Base-by-base conservation (phyloP, 805 yeast genomes). In the Myxozyma sirexii region DNA sequence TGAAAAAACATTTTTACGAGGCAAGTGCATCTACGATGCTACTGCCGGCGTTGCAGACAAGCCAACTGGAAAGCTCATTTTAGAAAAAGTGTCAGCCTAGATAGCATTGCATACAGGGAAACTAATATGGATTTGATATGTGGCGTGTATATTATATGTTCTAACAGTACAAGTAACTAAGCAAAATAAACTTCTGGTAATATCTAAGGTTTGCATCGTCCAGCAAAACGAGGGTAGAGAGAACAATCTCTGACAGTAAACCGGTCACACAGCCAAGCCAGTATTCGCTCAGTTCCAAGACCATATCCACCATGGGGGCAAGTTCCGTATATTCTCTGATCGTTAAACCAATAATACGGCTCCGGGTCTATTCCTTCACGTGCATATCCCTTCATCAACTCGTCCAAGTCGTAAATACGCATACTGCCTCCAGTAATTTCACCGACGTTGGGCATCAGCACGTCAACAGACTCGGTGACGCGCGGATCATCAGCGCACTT, bases 241-340 rank as follows among this genome's bases (percentile, higher is more conserved):
- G 97, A 88, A 77, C 99, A 94, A 76, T 94, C 99, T 79, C 99
- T 88, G 64, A 94, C 99, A 35, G 99, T 96, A 81, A 84, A 94
- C 77, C 99, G 83, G 83, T 92, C 87, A 80, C 97, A 91, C 73
- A 94, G 82, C 99, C 99, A 94, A 41, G 99, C 99, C 69, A 94
- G 82, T 71, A 94, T 90, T 79, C 99, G 88, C 80, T 94, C 99
- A 37, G 97, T 90, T 68, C 99, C 99, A 67, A 94, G 78, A 71
- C 99, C 99, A 79, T 94, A 94, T 68, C 99, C 99, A 76, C 99
- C 99, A 74, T 94, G 99, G 42, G 97, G 97, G 77, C 90, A 88
- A 12, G 97, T 87, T 75, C 99, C 99, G 78, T 94, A 94, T 77
- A 88, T 87, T 78, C 99, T 86, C 79, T 88, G 93, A 74, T 94